Evolutionary conservation across 169 alveolate genomes (phyloP), one percentile per base, ranked within the genome.

Genomic region (Babesia ovata): DNA sequence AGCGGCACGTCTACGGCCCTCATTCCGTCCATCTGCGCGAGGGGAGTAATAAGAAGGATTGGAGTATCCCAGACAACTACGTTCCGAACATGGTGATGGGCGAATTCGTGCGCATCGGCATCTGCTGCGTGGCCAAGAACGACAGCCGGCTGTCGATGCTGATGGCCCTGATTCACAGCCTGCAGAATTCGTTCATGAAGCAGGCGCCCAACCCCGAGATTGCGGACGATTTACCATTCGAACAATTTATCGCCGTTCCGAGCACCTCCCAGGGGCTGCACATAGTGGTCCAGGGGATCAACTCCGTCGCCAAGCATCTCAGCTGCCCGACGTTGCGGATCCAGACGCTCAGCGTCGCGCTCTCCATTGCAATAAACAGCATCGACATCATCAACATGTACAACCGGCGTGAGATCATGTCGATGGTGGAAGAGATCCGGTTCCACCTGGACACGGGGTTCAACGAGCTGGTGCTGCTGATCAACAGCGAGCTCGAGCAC

Each of bases 71-170:
- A 13, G 26, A 11, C n/a, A 78, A 81, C 16, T 65, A 66, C 45
- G 85, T 81, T 14, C 58, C 56, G 45, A 81, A 81, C 57, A 44
- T 72, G 48, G 26, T 81, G 12, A 81, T 81, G 88, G 88, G 85
- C 33, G 62, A 54, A 29, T 70, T 81, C 58, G 53, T 81, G 24
- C 19, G 56, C 14, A 63, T 69, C 36, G 88, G 74, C 3, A 21
- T 72, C n/a, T 46, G 60, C 29, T 45, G 53, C 22, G 22, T 81
- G 45, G 63, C 73, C 44, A 53, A 22, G 33, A 44, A 46, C 56
- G 84, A 81, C 44, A 60, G 36, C 26, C 60, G 73, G 52, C 21
- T 81, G 63, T 12, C 57, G n/a, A 70, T 71, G 83, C 60, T 81
- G 61, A 17, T 81, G 70, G 63, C 63, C 29, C 28, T 70, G 49